Evolutionary conservation across 1,284 basidiomycete species (phyloP), one percentile per base, ranked within the genome.

Genomic region (Marasmius oreades): DNA sequence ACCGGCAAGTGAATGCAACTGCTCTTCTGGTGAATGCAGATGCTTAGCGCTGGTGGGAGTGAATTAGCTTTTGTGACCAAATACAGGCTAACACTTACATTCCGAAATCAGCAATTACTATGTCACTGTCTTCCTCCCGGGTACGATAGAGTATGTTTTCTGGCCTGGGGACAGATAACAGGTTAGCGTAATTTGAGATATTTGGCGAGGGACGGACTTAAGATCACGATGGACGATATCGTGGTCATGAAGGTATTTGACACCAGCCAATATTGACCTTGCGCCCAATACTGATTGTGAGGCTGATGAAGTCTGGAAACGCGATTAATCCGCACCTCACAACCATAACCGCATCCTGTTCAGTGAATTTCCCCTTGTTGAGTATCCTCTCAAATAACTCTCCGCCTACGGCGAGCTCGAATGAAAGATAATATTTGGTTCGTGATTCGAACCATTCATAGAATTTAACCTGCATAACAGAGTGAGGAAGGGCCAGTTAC

Each of bases 31-130:
- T 0, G 84, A 79, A 60, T 92, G 84, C 3, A 97, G 74, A 63
- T 94, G 92, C 67, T 94, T 94, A 2, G 95, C 94, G 57, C 90
- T 92, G 63, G n/a, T 10, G 11, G 23, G 45, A 16, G 23, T 8
- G 10, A 20, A 53, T 31, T 55, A 55, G 37, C 26, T 58, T 33
- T 23, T 37, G 42, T 52, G 47, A 14, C 8, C 8, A 39, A 39
- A 7, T 33, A 26, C 36, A 5, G 22, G 34, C 24, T 44, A 44
- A 4, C 34, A 73, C 85, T 46, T 63, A 92, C 90, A 99, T 98
- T 62, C 97, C 97, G 70, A 99, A 98, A 72, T 99, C 97, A 20
- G 88, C 94, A 54, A 97, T 93, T 53, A 97, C 93, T 53, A 97
- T 81, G 60, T 89, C 89, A 20, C 89, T 91, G 23, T 88, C 78